These are phyloP conservation scores for Tolypocladium amazonense DNA, from an alignment of 2,329 filamentous ascomycete species.

Conservation along the genomic window DNA sequence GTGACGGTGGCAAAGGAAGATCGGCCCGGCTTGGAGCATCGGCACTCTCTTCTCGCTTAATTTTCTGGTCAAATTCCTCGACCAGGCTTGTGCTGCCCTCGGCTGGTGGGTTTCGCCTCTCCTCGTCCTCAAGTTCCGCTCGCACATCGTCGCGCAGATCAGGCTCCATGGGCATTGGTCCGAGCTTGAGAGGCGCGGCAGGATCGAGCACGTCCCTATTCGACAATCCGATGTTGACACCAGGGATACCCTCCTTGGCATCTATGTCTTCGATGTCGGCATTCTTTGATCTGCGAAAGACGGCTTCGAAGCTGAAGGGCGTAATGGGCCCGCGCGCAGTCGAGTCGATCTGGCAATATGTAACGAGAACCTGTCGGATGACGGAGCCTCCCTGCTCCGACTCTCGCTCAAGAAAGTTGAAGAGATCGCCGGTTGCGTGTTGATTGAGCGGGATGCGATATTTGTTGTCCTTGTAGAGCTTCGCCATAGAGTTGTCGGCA, in stretches of 20 bases:
- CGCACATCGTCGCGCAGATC: constrained; percentile 78
- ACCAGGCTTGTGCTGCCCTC: constrained; percentile 64
- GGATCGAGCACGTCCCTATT: constrained; percentile 51
- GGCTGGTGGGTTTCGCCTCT: constrained; percentile 62
- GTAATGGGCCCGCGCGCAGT: constrained; percentile 53
- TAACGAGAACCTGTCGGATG: constrained; percentile 61
- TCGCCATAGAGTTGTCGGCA: constrained; percentile 63
- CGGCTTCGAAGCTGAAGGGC: constrained; percentile 51
- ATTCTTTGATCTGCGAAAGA: constrained; percentile 46
- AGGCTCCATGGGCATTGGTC: constrained; percentile 71
- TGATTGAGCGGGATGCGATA: constrained; percentile 86
- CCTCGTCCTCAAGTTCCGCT: constrained; percentile 77
- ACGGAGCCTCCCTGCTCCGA: constrained; percentile 69
- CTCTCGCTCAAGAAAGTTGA: constrained; percentile 85
- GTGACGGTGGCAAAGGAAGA: constrained; percentile 77
- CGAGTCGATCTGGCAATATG: constrained; percentile 46
- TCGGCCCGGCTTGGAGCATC: constrained; percentile 71
- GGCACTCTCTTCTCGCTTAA: constrained; percentile 80
- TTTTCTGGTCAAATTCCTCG: constrained; percentile 79
- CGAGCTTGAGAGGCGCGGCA: constrained; percentile 56
- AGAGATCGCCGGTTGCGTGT: constrained; percentile 69
- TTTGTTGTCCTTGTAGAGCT: constrained; percentile 74
- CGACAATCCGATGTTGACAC: constrained; percentile 49
- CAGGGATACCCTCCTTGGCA: constrained; percentile 53
- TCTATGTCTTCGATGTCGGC: constrained; percentile 53